A percentile compares a stretch with the other conserved stretches of the same genome.
These are phyloP conservation scores for Coemansia sp. DNA, from an alignment of 192 early-diverging fungal species.

Conservation along the genomic window DNA sequence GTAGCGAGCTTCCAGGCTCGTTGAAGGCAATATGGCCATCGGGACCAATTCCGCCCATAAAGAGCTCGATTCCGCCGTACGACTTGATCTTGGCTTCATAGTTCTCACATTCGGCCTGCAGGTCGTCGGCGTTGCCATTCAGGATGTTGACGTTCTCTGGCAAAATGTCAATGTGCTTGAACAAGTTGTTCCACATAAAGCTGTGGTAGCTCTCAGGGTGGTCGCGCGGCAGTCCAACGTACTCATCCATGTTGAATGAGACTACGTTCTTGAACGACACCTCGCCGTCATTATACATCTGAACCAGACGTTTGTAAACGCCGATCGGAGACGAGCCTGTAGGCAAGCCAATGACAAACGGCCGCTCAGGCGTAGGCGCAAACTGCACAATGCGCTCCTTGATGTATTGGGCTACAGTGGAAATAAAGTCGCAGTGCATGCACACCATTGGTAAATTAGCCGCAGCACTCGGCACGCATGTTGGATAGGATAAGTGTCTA, in stretches of 20 bases:
- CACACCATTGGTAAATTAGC: neutral
- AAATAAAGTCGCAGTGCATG: neutral
- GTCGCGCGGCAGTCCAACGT: conserved; percentile 77
- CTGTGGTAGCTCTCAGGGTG: conserved; percentile 89
- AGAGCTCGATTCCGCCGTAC: conserved; percentile 84
- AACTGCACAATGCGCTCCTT: conserved; percentile 78
- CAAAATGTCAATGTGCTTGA: conserved; percentile 83
- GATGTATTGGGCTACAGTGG: conserved; percentile 72
- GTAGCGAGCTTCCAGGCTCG: conserved; percentile 82
- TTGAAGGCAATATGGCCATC: conserved; percentile 94
- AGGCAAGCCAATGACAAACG: conserved; percentile 84
- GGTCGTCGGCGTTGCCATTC: conserved; percentile 78
- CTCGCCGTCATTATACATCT: conserved; percentile 64
- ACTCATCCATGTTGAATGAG: conserved; percentile 94
- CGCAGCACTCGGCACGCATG: neutral
- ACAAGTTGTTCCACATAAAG: conserved; percentile 90
- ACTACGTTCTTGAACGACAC: conserved; percentile 79
- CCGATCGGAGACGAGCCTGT: conserved; percentile 85
- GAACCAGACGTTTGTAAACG: conserved; percentile 77
- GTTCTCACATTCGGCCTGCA: conserved; percentile 75
- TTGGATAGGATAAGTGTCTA: neutral
- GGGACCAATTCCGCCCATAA: conserved; percentile 86
- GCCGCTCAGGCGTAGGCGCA: conserved; percentile 67
- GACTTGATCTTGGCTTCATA: conserved; percentile 80
- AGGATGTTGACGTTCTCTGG: conserved; percentile 84